Percentiles rank a stretch among this genome's conserved stretches.
phyloP scores from a whole-genome alignment of 2,329 filamentous ascomycete species.

The Stagonosporopsis rhizophila region DNA sequence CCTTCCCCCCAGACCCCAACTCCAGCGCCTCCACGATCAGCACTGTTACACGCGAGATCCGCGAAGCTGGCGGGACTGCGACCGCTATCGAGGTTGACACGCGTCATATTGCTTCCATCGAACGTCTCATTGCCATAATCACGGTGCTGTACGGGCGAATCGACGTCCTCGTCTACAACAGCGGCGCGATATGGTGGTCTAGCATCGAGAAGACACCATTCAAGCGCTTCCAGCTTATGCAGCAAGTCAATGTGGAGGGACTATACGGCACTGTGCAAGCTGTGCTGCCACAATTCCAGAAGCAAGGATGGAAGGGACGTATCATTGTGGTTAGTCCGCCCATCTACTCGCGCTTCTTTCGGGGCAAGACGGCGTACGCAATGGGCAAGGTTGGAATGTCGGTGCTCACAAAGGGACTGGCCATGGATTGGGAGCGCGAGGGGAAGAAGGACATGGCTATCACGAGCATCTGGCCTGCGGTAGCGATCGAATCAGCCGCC shows the following conservation, averaged over 20 bases:
- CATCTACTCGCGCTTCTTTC: constrained; percentile 84
- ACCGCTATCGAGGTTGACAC: constrained; percentile 74
- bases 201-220: constrained; percentile 74
- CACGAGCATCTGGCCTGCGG: constrained; percentile 82
- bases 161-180: constrained; percentile 82
- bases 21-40: constrained; percentile 77
- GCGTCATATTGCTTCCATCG: constrained; percentile 60
- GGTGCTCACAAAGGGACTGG: constrained; percentile 79
- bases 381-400: constrained; percentile 81
- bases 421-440: constrained; percentile 79
- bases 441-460: constrained; percentile 73
- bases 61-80: constrained; percentile 67
- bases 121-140: constrained; percentile 50
- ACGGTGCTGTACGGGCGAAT: constrained; percentile 66
- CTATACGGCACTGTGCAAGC: constrained; percentile 77
- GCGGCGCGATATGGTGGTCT: constrained; percentile 85
- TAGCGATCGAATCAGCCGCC: constrained; percentile 78
- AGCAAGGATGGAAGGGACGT: constrained; percentile 61
- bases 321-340: constrained; percentile 83
- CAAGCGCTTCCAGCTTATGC: constrained; percentile 72
- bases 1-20: constrained; percentile 80
- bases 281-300: constrained; percentile 69
- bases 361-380: constrained; percentile 86
- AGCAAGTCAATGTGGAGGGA: constrained; percentile 65
- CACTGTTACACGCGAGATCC: constrained; percentile 79